Conservation (phyloP, 106 monocot genomes). For the Iris macrosiphon region DNA sequence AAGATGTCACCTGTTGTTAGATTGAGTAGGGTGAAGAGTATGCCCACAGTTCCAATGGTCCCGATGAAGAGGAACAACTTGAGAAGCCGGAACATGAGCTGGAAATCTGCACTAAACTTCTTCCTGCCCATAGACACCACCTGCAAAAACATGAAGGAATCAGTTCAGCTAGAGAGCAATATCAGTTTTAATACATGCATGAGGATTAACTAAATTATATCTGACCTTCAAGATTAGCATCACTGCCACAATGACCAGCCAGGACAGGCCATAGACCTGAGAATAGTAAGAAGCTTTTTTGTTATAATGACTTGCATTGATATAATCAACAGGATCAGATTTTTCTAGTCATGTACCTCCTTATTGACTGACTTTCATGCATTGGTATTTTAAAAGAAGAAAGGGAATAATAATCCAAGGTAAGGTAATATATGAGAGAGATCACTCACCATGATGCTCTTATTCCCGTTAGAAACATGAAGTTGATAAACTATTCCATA, state of each 20-base stretch:
- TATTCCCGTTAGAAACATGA: constrained; percentile 60
- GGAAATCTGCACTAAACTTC: constrained; percentile 95
- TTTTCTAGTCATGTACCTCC: not conserved
- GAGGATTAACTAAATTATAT: not conserved
- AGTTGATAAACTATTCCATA: constrained; percentile 95
- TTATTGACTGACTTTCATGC: not conserved
- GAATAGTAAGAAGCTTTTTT: not conserved
- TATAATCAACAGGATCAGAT: not conserved
- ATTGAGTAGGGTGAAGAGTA: constrained; percentile 66
- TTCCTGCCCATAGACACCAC: constrained; percentile 97
- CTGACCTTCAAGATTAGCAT: constrained; percentile 82
- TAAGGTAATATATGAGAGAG: not conserved
- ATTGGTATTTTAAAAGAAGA: not conserved
- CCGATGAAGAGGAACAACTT: constrained; percentile 84
- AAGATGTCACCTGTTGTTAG: constrained; percentile 75
- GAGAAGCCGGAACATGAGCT: constrained; percentile 89
- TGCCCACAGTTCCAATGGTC: constrained; percentile 51
- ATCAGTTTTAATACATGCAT: not conserved
- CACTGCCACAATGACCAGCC: constrained; percentile 89
- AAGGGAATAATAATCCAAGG: not conserved
- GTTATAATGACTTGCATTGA: not conserved
- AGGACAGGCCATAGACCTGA: constrained; percentile 93
- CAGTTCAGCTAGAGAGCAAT: not conserved
- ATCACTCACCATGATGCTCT: constrained; percentile 76
- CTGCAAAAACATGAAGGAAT: constrained; percentile 27